phyloP scores from a whole-genome alignment of 305 asterid genomes.

The Plantago coronopus region DNA sequence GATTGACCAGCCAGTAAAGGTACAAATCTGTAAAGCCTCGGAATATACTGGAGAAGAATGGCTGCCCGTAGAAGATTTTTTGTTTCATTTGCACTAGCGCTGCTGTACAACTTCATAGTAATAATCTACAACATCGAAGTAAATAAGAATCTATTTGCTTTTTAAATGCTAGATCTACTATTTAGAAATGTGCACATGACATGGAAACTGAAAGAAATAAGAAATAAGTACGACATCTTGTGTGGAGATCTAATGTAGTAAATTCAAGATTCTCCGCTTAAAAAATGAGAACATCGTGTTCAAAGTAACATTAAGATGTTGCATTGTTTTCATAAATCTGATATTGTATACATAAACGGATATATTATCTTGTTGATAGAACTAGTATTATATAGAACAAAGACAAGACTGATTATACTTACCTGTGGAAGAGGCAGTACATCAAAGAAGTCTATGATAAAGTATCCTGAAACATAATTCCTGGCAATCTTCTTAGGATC shows the following conservation, averaged over 20 bases:
- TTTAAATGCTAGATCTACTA: background rate
- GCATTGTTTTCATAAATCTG: too few relatives aligned
- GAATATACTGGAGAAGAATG: conserved; percentile 65
- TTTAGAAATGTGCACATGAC: too few relatives aligned
- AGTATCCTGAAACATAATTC: conserved; percentile 57
- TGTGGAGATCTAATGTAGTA: too few relatives aligned
- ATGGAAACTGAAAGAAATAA: too few relatives aligned
- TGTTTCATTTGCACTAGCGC: conserved; percentile 54
- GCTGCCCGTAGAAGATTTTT: conserved; percentile 65
- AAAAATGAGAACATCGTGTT: too few relatives aligned
- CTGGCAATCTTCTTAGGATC: conserved; percentile 66
- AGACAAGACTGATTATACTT: background rate
- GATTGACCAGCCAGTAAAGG: conserved; percentile 71
- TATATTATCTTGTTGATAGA: too few relatives aligned
- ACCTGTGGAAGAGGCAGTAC: conserved; percentile 89
- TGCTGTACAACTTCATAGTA: conserved; percentile 44
- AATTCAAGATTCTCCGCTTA: too few relatives aligned
- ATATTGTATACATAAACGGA: too few relatives aligned
- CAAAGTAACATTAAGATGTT: too few relatives aligned
- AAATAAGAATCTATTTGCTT: conserved; percentile 17
- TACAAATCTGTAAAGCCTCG: conserved; percentile 64
- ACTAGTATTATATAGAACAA: too few relatives aligned
- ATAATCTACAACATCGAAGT: conserved; percentile 52
- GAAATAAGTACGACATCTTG: too few relatives aligned
- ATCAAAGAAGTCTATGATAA: conserved; percentile 51